Conservation (phyloP, 306 rosid genomes). For the Acacia confusa region DNA sequence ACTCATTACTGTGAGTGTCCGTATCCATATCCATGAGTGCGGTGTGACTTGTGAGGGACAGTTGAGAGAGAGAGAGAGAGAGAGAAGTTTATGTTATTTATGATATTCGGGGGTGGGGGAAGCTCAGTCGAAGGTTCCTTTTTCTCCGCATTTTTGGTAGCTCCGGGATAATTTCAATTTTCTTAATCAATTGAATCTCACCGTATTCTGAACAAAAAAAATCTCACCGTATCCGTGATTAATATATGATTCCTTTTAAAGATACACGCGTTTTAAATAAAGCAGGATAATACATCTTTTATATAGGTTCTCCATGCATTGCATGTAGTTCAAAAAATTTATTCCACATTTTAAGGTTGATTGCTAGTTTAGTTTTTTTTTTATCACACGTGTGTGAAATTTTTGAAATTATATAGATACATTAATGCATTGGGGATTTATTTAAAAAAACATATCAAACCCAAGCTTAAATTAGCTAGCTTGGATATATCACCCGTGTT, state of each 20-base stretch:
- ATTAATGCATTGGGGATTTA: too few relatives aligned
- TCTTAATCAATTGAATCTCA: neutral
- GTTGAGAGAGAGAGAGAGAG: neutral
- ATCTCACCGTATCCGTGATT: neutral
- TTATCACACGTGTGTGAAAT: too few relatives aligned
- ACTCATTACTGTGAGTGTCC: conserved; percentile 17
- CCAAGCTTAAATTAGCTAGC: too few relatives aligned
- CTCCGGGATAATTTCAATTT: neutral
- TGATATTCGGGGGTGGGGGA: neutral
- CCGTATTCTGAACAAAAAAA: too few relatives aligned
- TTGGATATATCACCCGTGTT: too few relatives aligned
- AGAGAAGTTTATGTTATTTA: neutral
- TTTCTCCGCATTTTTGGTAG: neutral
- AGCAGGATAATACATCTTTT: neutral
- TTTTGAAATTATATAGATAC: too few relatives aligned
- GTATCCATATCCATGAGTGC: conserved; percentile 14
- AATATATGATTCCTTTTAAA: neutral
- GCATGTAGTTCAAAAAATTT: neutral
- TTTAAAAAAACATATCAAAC: too few relatives aligned
- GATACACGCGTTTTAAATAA: neutral
- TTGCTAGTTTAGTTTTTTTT: neutral
- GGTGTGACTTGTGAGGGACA: neutral
- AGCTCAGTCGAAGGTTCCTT: conserved; percentile 25
- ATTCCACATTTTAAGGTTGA: neutral
- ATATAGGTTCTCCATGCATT: neutral